Evolutionary conservation across 139 green algal species (phyloP).

Genomic region (Chlamydomonas sp.): DNA sequence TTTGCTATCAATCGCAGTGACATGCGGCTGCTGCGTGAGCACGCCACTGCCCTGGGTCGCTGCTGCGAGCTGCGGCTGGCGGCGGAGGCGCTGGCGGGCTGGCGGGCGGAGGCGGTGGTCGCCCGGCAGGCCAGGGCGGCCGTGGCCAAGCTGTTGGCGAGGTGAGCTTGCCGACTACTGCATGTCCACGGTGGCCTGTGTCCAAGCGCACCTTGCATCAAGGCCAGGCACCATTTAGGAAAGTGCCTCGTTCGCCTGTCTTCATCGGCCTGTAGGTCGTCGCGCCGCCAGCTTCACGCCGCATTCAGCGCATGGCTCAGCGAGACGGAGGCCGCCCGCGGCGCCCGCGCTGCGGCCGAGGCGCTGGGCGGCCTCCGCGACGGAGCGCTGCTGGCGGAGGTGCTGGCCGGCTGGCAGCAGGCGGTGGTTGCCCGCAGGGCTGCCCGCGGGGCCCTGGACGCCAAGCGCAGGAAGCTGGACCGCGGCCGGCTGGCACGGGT

Average conservation of each 20-base stretch:
- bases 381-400: neutral
- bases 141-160: conserved; percentile 4
- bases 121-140: neutral
- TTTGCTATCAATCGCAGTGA: neutral
- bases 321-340: no score
- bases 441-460: no score
- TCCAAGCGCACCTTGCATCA: no score
- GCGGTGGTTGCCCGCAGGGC: neutral
- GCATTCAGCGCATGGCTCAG: neutral
- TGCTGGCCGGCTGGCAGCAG: conserved; percentile 1
- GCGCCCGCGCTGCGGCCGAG: neutral
- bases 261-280: neutral
- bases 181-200: no score
- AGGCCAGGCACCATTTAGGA: no score
- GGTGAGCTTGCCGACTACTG: neutral
- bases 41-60: neutral
- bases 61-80: neutral
- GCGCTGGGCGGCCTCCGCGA: neutral
- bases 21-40: neutral
- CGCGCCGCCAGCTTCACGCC: neutral
- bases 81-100: neutral
- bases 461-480: neutral
- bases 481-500: neutral
- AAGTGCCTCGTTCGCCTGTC: neutral
- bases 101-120: neutral